phyloP scores from a whole-genome alignment of 169 alveolate genomes.

The Cryptosporidium ryanae region DNA sequence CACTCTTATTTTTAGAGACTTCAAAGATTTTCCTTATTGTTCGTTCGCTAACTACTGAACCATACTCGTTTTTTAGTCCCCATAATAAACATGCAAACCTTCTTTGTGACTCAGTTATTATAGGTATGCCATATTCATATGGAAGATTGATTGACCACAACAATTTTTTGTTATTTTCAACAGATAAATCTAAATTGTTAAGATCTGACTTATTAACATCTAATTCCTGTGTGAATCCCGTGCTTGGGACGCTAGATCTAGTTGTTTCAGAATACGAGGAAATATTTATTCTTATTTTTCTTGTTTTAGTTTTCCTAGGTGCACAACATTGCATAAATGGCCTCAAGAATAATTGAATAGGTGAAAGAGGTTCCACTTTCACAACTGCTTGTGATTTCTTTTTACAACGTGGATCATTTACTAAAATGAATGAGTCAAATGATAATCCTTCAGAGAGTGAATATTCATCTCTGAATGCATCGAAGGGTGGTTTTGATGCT shows the following conservation, averaged over 20 bases:
- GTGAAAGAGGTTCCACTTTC: constrained; percentile 19
- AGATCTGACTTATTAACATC: neutral
- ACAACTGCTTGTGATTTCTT: constrained; percentile 5
- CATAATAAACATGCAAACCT: constrained; percentile 55
- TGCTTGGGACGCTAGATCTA: constrained; percentile 47
- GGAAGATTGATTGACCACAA: constrained; percentile 56
- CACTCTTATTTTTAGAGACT: constrained; percentile 15
- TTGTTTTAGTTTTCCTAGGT: constrained; percentile 26
- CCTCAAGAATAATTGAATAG: constrained; percentile 50
- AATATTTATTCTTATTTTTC: constrained; percentile 31
- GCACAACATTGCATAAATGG: constrained; percentile 72
- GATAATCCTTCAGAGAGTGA: constrained; percentile 69
- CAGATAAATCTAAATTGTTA: neutral
- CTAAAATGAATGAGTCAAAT: constrained; percentile 64
- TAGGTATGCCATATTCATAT: constrained; percentile 65
- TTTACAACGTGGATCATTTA: constrained; percentile 58
- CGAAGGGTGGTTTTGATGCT: constrained; percentile 52
- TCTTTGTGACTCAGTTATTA: constrained; percentile 44
- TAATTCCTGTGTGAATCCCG: neutral
- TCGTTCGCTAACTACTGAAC: constrained; percentile 46
- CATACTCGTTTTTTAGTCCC: constrained; percentile 57
- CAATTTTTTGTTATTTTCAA: constrained; percentile 19
- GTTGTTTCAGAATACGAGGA: constrained; percentile 66
- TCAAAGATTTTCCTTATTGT: constrained; percentile 31
- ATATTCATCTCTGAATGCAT: constrained; percentile 65